Base-by-base conservation (phyloP, 2,329 filamentous ascomycete species). In the Epicoccum nigrum region DNA sequence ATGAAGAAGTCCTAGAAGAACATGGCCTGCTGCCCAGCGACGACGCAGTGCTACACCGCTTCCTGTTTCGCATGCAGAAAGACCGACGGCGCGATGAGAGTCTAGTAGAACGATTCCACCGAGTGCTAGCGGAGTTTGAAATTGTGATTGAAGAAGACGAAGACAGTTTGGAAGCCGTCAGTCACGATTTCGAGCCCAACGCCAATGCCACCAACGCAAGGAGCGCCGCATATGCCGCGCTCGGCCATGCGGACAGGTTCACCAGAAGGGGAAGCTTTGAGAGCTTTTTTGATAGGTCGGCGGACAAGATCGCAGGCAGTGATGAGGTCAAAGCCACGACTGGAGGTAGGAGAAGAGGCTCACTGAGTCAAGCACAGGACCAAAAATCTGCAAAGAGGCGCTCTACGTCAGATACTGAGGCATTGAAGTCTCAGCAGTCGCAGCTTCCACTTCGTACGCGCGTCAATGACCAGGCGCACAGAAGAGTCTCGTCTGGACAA, bases 21-120 rank as follows among this genome's bases (percentile, higher is more conserved):
- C 79, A 89, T 76, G 87, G 85, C 46, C 77, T 90, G 58, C 82
- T 90, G 52, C 81, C 85, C n/a, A 86, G 89, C 63, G 81, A 88
- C 60, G 89, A 92, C 64, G 85, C 86, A 62, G 84, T 88, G 60
- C 87, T 92, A 65, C 86, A 91, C 58, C 84, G 87, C 56, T 86
- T 95, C 63, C 76, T 96, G 48, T 90, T 94, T 70, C 87, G 87
- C 64, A 85, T 96, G 68, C 70, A 69, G 58, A 62, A 67, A 56
- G 54, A 66, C 15, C 48, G 55, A 12, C 50, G 53, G 6, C 12
- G 60, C 34, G 53, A 66, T 53, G 62, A 67, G 44, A 51, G 54
- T 81, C 77, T 95, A 21, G 80, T 84, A 56, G 83, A 87, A 51
- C 88, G 87, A 60, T 92, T 94, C 63, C 82, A 86, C 69, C 77